These are phyloP conservation scores for Leccinum huronense DNA, from an alignment of 1,284 basidiomycete species.

Conservation along the genomic window DNA sequence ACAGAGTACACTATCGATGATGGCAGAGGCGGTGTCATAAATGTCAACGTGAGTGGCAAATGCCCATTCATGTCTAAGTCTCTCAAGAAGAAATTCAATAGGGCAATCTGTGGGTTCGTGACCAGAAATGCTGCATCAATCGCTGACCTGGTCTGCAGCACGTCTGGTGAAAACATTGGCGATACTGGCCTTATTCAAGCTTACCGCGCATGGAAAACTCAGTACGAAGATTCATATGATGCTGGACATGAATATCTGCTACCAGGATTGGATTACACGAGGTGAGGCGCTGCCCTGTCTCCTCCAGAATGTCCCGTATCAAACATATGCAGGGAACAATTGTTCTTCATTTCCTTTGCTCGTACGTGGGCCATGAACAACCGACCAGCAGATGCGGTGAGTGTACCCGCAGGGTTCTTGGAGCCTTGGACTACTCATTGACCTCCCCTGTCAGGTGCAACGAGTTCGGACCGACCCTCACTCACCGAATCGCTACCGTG, in stretches of 20 bases:
- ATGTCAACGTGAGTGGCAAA: slow-evolving; percentile 72
- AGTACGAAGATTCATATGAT: slow-evolving; percentile 53
- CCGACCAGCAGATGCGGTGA: slow-evolving; percentile 49
- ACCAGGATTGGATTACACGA: slow-evolving; percentile 81
- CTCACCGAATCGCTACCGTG: slow-evolving; percentile 76
- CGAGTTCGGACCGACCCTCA: slow-evolving; percentile 87
- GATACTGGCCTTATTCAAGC: slow-evolving; percentile 85
- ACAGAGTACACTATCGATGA: slow-evolving; percentile 81
- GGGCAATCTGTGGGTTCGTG: slow-evolving; percentile 66
- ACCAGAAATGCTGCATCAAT: neutral
- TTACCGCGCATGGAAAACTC: slow-evolving; percentile 83
- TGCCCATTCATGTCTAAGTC: neutral
- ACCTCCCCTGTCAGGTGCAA: slow-evolving; percentile 51
- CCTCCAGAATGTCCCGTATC: neutral
- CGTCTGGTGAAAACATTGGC: slow-evolving; percentile 88
- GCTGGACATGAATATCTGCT: slow-evolving; percentile 70
- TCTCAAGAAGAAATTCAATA: slow-evolving; percentile 26
- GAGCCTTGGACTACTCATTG: neutral
- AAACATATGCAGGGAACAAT: slow-evolving; percentile 64
- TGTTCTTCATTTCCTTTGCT: slow-evolving; percentile 88
- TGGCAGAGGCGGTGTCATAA: slow-evolving; percentile 77
- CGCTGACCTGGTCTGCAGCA: slow-evolving; percentile 42
- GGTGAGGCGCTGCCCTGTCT: slow-evolving; percentile 34
- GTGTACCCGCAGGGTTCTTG: neutral
- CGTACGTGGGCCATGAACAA: slow-evolving; percentile 75